phyloP scores from a whole-genome alignment of 345 rosid species.

The Excoecaria agallocha region DNA sequence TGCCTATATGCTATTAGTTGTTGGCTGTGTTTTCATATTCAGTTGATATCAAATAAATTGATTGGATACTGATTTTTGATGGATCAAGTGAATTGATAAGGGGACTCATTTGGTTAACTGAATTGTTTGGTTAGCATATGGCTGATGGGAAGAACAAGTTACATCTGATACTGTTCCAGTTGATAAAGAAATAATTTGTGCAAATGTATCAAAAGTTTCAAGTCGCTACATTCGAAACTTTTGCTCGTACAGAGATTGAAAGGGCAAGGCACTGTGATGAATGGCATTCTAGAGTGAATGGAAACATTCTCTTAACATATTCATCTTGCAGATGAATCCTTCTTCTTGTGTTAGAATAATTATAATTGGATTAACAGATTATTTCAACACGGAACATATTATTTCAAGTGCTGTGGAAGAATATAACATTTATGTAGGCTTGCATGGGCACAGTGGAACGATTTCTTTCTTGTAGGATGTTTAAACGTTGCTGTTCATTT shows the following conservation, averaged over 20 bases:
- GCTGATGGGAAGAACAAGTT: not conserved
- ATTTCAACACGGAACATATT: not conserved
- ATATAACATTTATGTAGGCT: not conserved
- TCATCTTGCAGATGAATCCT: not conserved
- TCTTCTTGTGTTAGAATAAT: not conserved
- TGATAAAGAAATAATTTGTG: not conserved
- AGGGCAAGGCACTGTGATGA: not conserved
- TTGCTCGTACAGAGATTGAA: not conserved
- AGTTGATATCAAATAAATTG: not conserved
- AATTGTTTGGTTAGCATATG: conserved; percentile 1
- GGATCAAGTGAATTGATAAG: too few relatives aligned
- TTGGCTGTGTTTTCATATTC: not conserved
- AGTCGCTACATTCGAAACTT: not conserved
- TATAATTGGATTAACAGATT: not conserved
- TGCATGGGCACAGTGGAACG: not conserved
- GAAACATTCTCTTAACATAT: not conserved
- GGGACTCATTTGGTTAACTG: not conserved
- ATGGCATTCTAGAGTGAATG: not conserved
- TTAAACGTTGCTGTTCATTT: not conserved
- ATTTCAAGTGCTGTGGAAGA: not conserved
- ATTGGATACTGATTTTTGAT: too few relatives aligned
- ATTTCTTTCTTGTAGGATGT: not conserved
- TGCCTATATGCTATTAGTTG: not conserved
- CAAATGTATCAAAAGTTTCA: not conserved
- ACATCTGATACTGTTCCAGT: not conserved